phyloP scores from a whole-genome alignment of 2,329 filamentous ascomycete species.

The Seiridium unicorne region DNA sequence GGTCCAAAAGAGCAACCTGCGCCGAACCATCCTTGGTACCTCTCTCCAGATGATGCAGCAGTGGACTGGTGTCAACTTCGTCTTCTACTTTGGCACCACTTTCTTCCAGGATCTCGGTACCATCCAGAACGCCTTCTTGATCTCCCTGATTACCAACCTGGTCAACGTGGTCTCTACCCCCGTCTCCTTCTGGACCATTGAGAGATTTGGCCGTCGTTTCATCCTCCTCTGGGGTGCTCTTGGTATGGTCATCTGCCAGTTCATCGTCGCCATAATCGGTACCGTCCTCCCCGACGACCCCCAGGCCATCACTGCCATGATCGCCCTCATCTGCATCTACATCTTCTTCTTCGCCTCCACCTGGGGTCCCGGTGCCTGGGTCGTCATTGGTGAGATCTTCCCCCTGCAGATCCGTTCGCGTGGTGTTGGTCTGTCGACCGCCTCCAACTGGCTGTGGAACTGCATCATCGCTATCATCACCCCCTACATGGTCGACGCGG shows the following conservation, averaged over 20 bases:
- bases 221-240: constrained; percentile 67
- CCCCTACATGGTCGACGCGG: constrained; percentile 65
- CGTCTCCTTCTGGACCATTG: constrained; percentile 70
- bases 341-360: constrained; percentile 78
- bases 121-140: constrained; percentile 67
- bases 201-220: constrained; percentile 66
- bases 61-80: constrained; percentile 66
- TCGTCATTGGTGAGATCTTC: constrained; percentile 74
- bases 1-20: constrained; percentile 64
- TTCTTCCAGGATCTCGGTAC: constrained; percentile 68
- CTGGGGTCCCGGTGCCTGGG: constrained; percentile 70
- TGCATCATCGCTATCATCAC: constrained; percentile 59
- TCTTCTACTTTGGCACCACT: constrained; percentile 69
- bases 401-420: constrained; percentile 72
- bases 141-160: constrained; percentile 71
- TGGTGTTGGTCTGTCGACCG: constrained; percentile 69
- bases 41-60: constrained; percentile 32
- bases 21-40: constrained; percentile 50
- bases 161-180: constrained; percentile 74
- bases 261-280: constrained; percentile 65
- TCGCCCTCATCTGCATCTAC: constrained; percentile 76
- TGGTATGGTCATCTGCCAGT: constrained; percentile 69
- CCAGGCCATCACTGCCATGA: constrained; percentile 49
- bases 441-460: constrained; percentile 76
- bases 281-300: constrained; percentile 34